Percentiles rank a stretch among this genome's conserved stretches.
Conservation (phyloP, 202 grass and related monocot genomes). For the Carex arenaria region DNA sequence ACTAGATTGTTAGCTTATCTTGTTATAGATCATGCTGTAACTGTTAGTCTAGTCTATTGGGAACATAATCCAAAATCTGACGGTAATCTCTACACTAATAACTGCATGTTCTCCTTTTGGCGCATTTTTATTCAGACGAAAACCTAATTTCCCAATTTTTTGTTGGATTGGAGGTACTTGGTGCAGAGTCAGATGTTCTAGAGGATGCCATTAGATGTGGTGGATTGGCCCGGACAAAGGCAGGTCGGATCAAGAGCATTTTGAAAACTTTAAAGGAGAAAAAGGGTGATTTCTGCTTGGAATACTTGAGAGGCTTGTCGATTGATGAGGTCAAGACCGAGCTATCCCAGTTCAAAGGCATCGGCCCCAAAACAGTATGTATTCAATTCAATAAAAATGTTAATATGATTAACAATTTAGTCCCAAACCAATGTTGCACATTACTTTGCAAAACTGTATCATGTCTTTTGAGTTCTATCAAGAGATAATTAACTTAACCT, state of each 20-base stretch:
- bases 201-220: slow-evolving; percentile 76
- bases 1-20: too few species aligned
- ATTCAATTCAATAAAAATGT: not conserved
- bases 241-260: slow-evolving; percentile 64
- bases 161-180: slow-evolving; percentile 45
- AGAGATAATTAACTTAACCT: not conserved
- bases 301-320: slow-evolving; percentile 53
- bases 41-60: too few species aligned
- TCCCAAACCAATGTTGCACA: not conserved
- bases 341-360: slow-evolving; percentile 86
- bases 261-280: slow-evolving; percentile 59
- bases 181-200: slow-evolving; percentile 44
- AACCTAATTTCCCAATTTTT: not conserved
- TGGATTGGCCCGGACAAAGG: slow-evolving; percentile 73
- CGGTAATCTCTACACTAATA: not conserved
- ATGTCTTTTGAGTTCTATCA: not conserved
- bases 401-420: not conserved
- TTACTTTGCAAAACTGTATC: not conserved
- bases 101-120: not conserved
- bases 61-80: too few species aligned
- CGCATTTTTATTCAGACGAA: not conserved
- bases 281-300: slow-evolving; percentile 70
- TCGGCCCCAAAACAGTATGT: slow-evolving; percentile 84
- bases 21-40: too few species aligned
- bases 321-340: slow-evolving; percentile 70